A percentile compares a stretch with the other conserved stretches of the same genome.
phyloP scores from a whole-genome alignment of 306 rosid genomes.

The Rosa chinensis region DNA sequence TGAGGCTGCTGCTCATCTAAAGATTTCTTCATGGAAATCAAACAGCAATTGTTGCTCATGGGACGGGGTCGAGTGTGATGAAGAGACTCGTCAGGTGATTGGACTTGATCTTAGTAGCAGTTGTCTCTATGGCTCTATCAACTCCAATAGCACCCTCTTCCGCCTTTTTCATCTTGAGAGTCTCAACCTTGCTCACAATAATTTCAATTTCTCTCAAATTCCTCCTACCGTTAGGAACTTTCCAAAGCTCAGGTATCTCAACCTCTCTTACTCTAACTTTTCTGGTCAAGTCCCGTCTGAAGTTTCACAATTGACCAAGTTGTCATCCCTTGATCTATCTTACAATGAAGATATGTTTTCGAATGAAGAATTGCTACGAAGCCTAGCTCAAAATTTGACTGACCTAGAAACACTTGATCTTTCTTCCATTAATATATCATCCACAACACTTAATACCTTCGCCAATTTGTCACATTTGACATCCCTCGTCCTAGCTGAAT shows the following conservation, averaged over 20 bases:
- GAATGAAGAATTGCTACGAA: not conserved
- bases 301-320: conserved; percentile 6
- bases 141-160: not conserved
- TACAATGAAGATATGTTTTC: not conserved
- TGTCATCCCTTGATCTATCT: not conserved
- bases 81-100: too few species aligned
- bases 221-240: not conserved
- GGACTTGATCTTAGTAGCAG: too few species aligned
- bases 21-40: too few species aligned
- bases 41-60: too few species aligned
- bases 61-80: too few species aligned
- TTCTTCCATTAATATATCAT: not conserved
- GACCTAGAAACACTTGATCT: conserved; percentile 14
- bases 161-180: not conserved
- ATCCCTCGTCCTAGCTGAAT: not conserved
- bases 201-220: conserved; percentile 1
- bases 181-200: not conserved
- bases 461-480: conserved; percentile 13
- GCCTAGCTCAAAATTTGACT: conserved; percentile 14
- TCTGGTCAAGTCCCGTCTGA: not conserved
- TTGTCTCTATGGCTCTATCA: conserved; percentile 5
- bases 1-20: too few species aligned
- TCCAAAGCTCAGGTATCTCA: not conserved
- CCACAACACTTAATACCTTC: not conserved
- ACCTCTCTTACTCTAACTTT: not conserved